These are phyloP conservation scores for Arabidopsis hybrid DNA, from an alignment of 441 rosid genomes.

Conservation along the genomic window DNA sequence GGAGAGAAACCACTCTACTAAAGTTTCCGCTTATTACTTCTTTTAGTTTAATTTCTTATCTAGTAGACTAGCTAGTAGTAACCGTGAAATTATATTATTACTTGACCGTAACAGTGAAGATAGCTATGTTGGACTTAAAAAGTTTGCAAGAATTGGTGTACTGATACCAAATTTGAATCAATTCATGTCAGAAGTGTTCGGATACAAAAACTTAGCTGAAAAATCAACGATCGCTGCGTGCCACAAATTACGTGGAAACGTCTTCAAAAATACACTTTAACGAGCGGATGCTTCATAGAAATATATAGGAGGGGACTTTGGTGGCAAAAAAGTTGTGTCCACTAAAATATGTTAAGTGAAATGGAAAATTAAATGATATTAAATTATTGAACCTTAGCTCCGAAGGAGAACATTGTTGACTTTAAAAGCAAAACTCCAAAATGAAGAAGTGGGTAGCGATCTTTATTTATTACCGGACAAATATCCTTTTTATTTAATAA, in stretches of 20 bases:
- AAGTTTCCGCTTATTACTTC: constrained; percentile 6
- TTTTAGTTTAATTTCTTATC: neutral
- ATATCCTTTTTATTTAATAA: neutral
- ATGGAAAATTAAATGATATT: constrained; percentile 6
- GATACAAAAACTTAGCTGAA: neutral
- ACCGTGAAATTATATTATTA: too few relatives aligned
- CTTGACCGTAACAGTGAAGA: neutral
- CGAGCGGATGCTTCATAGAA: constrained; percentile 13
- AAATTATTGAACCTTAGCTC: constrained; percentile 41
- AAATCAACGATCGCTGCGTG: neutral
- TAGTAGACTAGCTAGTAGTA: neutral
- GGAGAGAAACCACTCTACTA: constrained; percentile 2
- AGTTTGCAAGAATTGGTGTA: neutral
- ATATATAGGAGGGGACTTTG: constrained; percentile 19
- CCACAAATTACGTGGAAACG: constrained; percentile 11
- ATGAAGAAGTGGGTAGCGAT: neutral
- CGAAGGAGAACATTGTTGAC: constrained; percentile 45
- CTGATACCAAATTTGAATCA: neutral
- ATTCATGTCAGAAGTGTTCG: neutral
- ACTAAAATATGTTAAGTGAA: constrained; percentile 10
- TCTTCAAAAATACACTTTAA: constrained; percentile 8
- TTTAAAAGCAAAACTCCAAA: constrained; percentile 40
- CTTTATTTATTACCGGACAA: constrained; percentile 30
- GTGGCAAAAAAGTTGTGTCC: constrained; percentile 14
- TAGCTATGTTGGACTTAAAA: neutral